Evolutionary conservation across 352 stramenopile species (phyloP), one percentile per base, ranked within the genome.

Genomic region (Phytophthora capsici): DNA sequence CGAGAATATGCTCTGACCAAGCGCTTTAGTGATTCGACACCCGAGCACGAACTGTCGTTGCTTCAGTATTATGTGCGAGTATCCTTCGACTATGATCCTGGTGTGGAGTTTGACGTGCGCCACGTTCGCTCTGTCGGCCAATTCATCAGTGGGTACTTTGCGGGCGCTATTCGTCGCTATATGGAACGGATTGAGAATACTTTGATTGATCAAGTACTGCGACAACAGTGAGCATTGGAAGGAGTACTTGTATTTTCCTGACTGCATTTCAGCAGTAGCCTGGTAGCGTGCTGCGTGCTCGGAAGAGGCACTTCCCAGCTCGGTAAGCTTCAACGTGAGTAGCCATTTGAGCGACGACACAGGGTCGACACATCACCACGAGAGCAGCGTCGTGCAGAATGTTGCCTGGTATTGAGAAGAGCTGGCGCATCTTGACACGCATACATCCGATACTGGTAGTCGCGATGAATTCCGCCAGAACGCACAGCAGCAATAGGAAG

Each of bases 321-420:
- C 63, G 43, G 40, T 84, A 88, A 16, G 77, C 70, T 28, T 77
- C 69, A 25, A 80, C 73, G 20, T 86, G 79, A 4, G 71, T 81
- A 9, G 74, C 76, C 71, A 88, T 84, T 34, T 88, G 79, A 48
- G 77, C 72, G 36, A 88, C 73, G 9, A 66, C 53, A 50, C 77
- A 88, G 14, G 63, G 79, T n/a, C 75, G 67, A 60, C 77, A 84
- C 1, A 78, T 20, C 16, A 81, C 65, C n/a, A 70, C 67, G 34
- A 63, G 49, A 16, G 71, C 20, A 5, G 63, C 38, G 45, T 88
- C 79, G 41, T 80, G 48, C 4, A 75, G n/a, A 36, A 61, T 54
- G 5, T 53, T 66, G 9, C 79, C 79, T 1, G 71, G 77, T 52
- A 88, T 86, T 25, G 67, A 69, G 49, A 88, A 86, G 20, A 86